Evolutionary conservation across 2,329 filamentous ascomycete genomes (phyloP).

Genomic region (Escovopsis sp.): DNA sequence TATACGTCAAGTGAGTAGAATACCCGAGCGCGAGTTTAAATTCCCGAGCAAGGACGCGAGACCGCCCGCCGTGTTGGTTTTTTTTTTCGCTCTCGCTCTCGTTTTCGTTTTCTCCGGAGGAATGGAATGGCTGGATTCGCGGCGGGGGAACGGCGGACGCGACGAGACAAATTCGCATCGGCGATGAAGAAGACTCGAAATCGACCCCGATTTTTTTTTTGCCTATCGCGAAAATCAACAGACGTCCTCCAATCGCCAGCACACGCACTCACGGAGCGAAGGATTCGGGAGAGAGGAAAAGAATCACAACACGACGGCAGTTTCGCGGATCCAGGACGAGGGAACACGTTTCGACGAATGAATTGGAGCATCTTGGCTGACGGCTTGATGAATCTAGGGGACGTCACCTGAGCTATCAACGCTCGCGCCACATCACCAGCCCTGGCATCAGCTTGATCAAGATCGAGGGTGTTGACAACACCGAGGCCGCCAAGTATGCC

Average conservation of each 20-base stretch:
- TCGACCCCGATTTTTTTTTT: too few species aligned
- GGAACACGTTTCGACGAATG: too few species aligned
- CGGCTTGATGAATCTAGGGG: conserved; percentile 43
- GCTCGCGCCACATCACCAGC: conserved; percentile 82
- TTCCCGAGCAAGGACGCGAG: too few species aligned
- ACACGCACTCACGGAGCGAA: too few species aligned
- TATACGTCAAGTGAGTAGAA: conserved; percentile 75
- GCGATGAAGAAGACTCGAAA: too few species aligned
- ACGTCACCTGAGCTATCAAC: conserved; percentile 96
- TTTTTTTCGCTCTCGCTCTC: too few species aligned
- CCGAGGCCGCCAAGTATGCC: conserved; percentile 71
- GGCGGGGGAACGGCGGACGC: background rate
- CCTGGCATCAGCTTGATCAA: conserved; percentile 89
- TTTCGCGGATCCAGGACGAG: too few species aligned
- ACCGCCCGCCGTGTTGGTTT: too few species aligned
- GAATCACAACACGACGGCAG: too few species aligned
- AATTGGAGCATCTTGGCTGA: conserved; percentile 12
- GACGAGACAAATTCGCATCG: background rate
- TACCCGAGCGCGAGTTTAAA: conserved; percentile 1
- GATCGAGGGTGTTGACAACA: conserved; percentile 94
- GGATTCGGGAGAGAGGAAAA: too few species aligned
- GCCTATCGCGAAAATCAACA: too few species aligned
- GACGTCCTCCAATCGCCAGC: too few species aligned
- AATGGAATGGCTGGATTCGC: background rate
- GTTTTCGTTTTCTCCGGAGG: background rate